Conservation (phyloP, 371 early-diverging fungal genomes). For the Rhizopus microsporus region DNA sequence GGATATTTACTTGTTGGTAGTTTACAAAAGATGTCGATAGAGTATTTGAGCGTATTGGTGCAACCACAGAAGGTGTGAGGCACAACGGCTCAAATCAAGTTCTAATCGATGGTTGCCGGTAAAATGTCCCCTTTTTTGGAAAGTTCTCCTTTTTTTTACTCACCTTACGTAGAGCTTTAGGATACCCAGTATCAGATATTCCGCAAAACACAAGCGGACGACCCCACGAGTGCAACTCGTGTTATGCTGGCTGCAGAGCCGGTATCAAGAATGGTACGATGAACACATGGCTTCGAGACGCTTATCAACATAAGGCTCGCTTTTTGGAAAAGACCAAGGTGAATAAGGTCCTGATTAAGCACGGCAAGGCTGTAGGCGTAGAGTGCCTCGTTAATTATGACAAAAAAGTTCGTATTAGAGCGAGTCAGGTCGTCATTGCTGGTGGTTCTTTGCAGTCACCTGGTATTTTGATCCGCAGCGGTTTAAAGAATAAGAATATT, state of each 20-base stretch:
- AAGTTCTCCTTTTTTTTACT: neutral
- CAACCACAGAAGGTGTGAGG: slow-evolving; percentile 49
- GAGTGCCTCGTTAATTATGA: slow-evolving; percentile 26
- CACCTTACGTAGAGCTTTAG: slow-evolving; percentile 49
- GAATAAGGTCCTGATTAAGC: slow-evolving; percentile 46
- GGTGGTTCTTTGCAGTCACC: slow-evolving; percentile 70
- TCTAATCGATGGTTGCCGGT: slow-evolving; percentile 65
- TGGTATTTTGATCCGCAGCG: slow-evolving; percentile 58
- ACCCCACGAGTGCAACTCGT: slow-evolving; percentile 68
- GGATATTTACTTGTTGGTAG: slow-evolving; percentile 5
- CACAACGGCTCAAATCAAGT: slow-evolving; percentile 68
- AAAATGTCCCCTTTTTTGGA: slow-evolving; percentile 2
- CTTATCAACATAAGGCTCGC: slow-evolving; percentile 54
- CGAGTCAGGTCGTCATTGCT: slow-evolving; percentile 59
- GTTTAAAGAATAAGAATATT: slow-evolving; percentile 66
- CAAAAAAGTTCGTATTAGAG: slow-evolving; percentile 22
- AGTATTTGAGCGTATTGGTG: slow-evolving; percentile 60
- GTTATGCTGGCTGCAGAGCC: slow-evolving; percentile 67
- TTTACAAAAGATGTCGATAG: slow-evolving; percentile 52
- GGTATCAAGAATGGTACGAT: slow-evolving; percentile 70
- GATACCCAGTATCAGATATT: slow-evolving; percentile 57
- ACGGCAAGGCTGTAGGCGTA: slow-evolving; percentile 56
- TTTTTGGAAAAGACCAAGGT: slow-evolving; percentile 64
- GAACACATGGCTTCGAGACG: slow-evolving; percentile 70
- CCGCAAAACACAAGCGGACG: slow-evolving; percentile 68